Conservation (phyloP, 2,329 filamentous ascomycete genomes). For the Fusarium dlaminii region DNA sequence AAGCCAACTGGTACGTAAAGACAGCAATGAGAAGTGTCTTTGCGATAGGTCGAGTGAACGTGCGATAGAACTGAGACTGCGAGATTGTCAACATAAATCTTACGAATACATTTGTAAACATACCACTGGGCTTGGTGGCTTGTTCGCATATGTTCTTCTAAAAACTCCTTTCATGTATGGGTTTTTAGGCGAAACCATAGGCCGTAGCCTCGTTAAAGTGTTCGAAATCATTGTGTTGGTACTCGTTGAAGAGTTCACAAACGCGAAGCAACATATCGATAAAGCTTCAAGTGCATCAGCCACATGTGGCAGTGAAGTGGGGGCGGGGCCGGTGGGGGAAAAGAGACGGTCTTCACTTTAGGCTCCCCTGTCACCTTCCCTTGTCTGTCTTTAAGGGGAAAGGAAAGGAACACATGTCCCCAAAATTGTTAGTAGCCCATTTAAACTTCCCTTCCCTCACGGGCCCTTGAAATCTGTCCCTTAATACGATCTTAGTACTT, state of each 20-base stretch:
- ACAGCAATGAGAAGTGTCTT: constrained; percentile 80
- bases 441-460: constrained; percentile 13
- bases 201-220: constrained; percentile 23
- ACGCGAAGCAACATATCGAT: constrained; percentile 6
- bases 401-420: constrained; percentile 48
- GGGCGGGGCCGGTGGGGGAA: constrained; percentile 31
- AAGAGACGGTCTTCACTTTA: not conserved
- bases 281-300: constrained; percentile 19
- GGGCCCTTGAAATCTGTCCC: constrained; percentile 42
- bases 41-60: constrained; percentile 75
- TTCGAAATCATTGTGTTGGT: constrained; percentile 16
- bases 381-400: constrained; percentile 31
- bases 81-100: not conserved
- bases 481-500: constrained; percentile 34
- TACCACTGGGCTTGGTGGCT: constrained; percentile 44
- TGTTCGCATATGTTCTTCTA: constrained; percentile 41
- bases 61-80: constrained; percentile 76
- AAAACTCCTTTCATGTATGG: not conserved
- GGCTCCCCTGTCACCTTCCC: not conserved
- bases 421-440: constrained; percentile 36
- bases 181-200: not conserved
- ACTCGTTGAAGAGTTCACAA: not conserved
- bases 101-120: not conserved
- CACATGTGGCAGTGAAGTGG: constrained; percentile 26
- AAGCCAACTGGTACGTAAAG: constrained; percentile 80